A percentile compares a stretch with the other conserved stretches of the same genome.
Conservation (phyloP, 495 filamentous ascomycete species). For the Talaromyces wortmannii region DNA sequence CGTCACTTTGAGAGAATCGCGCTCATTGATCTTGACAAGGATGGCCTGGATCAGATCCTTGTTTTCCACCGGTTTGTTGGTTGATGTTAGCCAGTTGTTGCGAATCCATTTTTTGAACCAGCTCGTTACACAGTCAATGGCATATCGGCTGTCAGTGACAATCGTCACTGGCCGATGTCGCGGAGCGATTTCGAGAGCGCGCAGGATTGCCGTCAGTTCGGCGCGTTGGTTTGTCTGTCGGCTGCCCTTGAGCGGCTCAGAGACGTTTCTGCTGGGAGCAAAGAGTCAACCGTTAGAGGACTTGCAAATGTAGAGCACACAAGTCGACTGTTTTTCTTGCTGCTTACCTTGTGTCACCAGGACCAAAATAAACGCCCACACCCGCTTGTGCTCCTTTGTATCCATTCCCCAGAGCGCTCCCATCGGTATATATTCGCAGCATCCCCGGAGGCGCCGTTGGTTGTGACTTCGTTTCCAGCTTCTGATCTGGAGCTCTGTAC, state of each 20-base stretch:
- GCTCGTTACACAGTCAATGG: slow-evolving; percentile 80
- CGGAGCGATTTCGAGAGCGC: slow-evolving; percentile 72
- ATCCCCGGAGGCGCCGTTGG: slow-evolving; percentile 37
- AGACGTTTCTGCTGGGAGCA: slow-evolving; percentile 64
- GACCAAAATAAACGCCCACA: slow-evolving; percentile 83
- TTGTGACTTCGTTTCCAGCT: slow-evolving; percentile 35
- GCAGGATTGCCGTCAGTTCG: slow-evolving; percentile 80
- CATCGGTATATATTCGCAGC: slow-evolving; percentile 82
- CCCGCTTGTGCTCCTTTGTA: slow-evolving; percentile 64
- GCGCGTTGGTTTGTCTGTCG: slow-evolving; percentile 92
- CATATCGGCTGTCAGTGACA: slow-evolving; percentile 77
- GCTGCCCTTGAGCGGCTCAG: slow-evolving; percentile 66
- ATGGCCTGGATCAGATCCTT: slow-evolving; percentile 74
- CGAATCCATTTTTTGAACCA: slow-evolving; percentile 77
- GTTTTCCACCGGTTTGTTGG: slow-evolving; percentile 72
- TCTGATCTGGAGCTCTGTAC: slow-evolving; percentile 48
- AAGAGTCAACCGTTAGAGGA: slow-evolving; percentile 9
- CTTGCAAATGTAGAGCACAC: background rate
- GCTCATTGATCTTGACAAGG: slow-evolving; percentile 61
- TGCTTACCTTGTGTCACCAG: slow-evolving; percentile 60
- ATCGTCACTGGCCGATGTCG: slow-evolving; percentile 59
- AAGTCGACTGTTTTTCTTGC: background rate
- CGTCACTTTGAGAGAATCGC: slow-evolving; percentile 49
- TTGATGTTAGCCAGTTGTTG: slow-evolving; percentile 71
- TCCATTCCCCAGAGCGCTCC: slow-evolving; percentile 76